Percentiles rank a stretch among this genome's conserved stretches.
phyloP scores from a whole-genome alignment of 1,284 basidiomycete genomes.

The Ceratobasidium sp. region DNA sequence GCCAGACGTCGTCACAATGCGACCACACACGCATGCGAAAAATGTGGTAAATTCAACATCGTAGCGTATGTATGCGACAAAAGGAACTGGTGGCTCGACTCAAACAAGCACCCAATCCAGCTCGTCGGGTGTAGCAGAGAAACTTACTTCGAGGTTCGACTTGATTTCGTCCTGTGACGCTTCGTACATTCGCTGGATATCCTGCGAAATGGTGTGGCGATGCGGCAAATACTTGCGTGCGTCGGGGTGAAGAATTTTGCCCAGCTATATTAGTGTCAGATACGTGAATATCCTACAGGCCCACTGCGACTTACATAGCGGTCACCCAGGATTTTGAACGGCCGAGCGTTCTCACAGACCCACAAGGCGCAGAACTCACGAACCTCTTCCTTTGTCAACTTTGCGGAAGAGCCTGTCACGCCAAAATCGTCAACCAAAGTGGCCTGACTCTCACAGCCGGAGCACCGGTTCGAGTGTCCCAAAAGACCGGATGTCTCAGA shows the following conservation, averaged over 20 bases:
- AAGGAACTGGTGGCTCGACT: no score
- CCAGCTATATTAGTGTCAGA: no score
- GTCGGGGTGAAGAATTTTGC: neutral
- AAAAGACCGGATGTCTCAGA: neutral
- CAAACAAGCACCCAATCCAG: no score
- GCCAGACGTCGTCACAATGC: no score
- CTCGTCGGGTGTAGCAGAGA: neutral
- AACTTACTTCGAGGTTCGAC: neutral
- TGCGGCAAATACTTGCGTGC: neutral
- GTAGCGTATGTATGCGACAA: no score
- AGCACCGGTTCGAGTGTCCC: neutral
- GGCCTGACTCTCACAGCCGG: neutral
- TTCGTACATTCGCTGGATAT: neutral
- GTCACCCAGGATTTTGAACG: neutral
- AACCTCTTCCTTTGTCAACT: neutral
- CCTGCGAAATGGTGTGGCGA: neutral
- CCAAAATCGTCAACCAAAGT: neutral
- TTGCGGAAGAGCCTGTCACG: neutral
- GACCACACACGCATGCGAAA: no score
- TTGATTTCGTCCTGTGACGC: neutral
- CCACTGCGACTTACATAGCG: conserved; percentile 14
- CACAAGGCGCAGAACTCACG: neutral
- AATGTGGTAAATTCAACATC: no score
- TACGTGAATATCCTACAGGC: no score
- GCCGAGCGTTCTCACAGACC: neutral